Evolutionary conservation across 345 rosid genomes (phyloP).

Genomic region (Psidium friedrichsthalianum): DNA sequence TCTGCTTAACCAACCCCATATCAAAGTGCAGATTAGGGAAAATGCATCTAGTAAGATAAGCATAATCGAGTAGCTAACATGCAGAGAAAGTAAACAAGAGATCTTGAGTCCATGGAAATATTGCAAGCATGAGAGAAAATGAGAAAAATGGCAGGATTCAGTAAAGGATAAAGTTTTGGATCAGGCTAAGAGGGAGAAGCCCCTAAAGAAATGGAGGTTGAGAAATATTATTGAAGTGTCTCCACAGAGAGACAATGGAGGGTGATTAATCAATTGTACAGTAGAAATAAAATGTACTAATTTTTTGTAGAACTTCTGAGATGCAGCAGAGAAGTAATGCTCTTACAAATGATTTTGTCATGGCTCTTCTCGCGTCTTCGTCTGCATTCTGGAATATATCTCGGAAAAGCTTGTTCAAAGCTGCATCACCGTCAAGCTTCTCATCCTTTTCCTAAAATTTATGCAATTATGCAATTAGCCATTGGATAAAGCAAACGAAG

Average conservation of each 20-base stretch:
- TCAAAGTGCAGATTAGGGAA: not conserved
- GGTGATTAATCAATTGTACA: not conserved
- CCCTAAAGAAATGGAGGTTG: not conserved
- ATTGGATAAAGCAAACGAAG: not conserved
- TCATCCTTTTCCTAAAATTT: conserved; percentile 64
- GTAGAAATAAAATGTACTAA: not conserved
- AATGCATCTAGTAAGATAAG: not conserved
- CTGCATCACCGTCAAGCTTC: conserved; percentile 80
- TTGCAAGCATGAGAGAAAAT: not conserved
- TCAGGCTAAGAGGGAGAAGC: not conserved
- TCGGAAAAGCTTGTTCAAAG: conserved; percentile 59
- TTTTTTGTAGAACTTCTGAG: not conserved
- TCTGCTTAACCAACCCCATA: not conserved
- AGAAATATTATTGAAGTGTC: not conserved
- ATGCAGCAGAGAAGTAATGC: not conserved
- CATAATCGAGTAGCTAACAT: not conserved
- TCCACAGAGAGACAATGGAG: not conserved
- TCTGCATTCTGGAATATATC: conserved; percentile 52
- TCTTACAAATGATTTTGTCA: conserved; percentile 76
- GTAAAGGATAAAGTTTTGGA: not conserved
- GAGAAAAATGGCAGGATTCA: not conserved
- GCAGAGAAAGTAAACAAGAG: not conserved
- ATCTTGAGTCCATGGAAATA: not conserved
- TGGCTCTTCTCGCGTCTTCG: conserved; percentile 70
- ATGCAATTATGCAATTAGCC: not conserved